phyloP scores from a whole-genome alignment of 1,284 basidiomycete genomes.

The Malassezia pachydermatis region DNA sequence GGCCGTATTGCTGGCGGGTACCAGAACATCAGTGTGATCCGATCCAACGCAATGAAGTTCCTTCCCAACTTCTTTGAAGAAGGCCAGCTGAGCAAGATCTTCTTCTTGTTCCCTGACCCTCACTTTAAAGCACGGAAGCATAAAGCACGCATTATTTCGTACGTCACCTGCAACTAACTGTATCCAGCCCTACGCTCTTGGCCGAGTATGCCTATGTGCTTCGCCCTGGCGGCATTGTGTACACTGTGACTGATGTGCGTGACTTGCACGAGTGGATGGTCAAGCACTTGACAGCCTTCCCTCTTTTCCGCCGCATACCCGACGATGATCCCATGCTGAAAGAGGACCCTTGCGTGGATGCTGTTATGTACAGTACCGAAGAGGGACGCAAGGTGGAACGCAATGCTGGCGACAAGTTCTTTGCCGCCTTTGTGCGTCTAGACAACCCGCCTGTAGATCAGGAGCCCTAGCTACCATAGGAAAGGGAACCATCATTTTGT shows the following conservation, averaged over 20 bases:
- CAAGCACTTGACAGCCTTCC: slow-evolving; percentile 70
- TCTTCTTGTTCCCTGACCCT: slow-evolving; percentile 97
- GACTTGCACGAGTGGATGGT: slow-evolving; percentile 96
- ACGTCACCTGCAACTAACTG: not conserved
- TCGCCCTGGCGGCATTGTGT: slow-evolving; percentile 79
- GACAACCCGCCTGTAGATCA: slow-evolving; percentile 24
- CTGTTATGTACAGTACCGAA: slow-evolving; percentile 55
- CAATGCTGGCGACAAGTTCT: slow-evolving; percentile 78
- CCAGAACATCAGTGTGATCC: slow-evolving; percentile 85
- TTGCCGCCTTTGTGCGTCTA: slow-evolving; percentile 62
- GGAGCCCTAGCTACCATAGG: no score
- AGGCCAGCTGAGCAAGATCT: slow-evolving; percentile 68
- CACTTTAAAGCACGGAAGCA: slow-evolving; percentile 98
- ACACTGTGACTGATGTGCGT: slow-evolving; percentile 93
- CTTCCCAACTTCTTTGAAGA: slow-evolving; percentile 91
- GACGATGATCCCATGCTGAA: slow-evolving; percentile 54
- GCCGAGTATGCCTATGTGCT: slow-evolving; percentile 86
- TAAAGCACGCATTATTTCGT: slow-evolving; percentile 87
- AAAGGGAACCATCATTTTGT: not conserved
- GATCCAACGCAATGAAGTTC: slow-evolving; percentile 98
- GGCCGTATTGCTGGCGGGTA: slow-evolving; percentile 54
- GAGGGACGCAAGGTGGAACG: slow-evolving; percentile 94
- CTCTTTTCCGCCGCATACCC: slow-evolving; percentile 70
- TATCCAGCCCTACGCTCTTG: slow-evolving; percentile 62
- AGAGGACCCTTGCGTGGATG: slow-evolving; percentile 53